phyloP scores from a whole-genome alignment of 1,284 basidiomycete genomes.

The Microbotryum violaceum region DNA sequence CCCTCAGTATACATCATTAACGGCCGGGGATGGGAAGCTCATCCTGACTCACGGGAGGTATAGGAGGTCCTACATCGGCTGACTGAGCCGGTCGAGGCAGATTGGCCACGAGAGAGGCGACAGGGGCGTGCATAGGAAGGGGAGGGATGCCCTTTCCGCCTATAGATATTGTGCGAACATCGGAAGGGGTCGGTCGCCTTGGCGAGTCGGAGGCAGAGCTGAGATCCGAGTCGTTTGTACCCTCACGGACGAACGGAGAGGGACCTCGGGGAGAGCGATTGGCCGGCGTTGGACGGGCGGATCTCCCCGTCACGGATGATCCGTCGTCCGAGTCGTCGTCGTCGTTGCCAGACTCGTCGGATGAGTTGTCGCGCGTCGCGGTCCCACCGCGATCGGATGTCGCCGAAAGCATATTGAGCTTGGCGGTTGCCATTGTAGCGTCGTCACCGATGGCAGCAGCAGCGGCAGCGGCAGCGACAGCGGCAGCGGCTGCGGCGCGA shows the following conservation, averaged over 20 bases:
- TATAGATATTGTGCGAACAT: no score
- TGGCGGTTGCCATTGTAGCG: background rate
- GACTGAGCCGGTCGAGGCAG: background rate
- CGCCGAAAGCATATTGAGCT: background rate
- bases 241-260: constrained; percentile 22
- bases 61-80: no score
- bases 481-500: background rate
- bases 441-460: background rate
- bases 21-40: background rate
- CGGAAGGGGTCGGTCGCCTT: background rate
- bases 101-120: background rate
- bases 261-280: no score
- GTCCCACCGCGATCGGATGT: background rate
- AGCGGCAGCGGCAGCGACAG: background rate
- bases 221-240: constrained; percentile 11
- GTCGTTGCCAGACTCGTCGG: constrained; percentile 4
- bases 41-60: no score
- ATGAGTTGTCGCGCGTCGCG: background rate
- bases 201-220: background rate
- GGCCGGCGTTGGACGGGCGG: no score
- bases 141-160: no score
- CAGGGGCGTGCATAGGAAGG: no score
- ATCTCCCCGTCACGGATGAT: constrained; percentile 3
- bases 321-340: constrained; percentile 16
- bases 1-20: no score